Base-by-base conservation (phyloP, 192 early-diverging fungal species). In the Chytriomyces sp. region DNA sequence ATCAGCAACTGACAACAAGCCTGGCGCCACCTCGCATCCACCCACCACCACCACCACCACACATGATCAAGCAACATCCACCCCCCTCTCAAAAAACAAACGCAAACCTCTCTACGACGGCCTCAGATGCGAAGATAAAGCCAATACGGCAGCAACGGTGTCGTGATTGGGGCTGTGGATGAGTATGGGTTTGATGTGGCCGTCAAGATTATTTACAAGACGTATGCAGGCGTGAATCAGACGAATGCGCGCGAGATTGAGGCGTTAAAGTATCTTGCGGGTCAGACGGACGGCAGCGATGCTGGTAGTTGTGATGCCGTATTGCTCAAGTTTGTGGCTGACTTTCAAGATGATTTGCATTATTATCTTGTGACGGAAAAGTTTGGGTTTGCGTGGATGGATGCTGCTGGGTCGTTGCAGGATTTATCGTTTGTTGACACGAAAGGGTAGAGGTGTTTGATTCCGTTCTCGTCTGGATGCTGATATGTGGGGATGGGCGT, bases 131-230 rank as follows among this genome's bases (percentile, higher is more conserved):
- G 28, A 35, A 35, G 28, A 35, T 2, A 35, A 35, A 2, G 28
- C 28, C 28, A 35, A 35, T 35, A 35, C 28, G 28, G 28, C 28
- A 35, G 28, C 28, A 35, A 35, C 28, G 28, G 28, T 35, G 28
- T 35, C 28, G 28, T 35, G 28, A 35, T 35, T 35, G 28, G 28
- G 28, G 28, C 28, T 35, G 28, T 35, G 2, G 28, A 35, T 35
- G 28, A 35, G 28, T 35, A 35, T 35, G 28, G 28, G 28, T 35
- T 35, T 35, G 28, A 35, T 35, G 57, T 76, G 5, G 75, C 75
- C 63, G 45, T 76, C 64, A 76, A 76, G 43, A 76, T 76, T 64
- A 76, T 76, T 46, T 76, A 76, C 65, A 66, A 62, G 28, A 35
- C 28, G 28, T 35, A 35, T 2, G 28, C 28, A 2, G 28, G 28